Percentiles rank a stretch among this genome's conserved stretches.
phyloP scores from a whole-genome alignment of 768 basidiomycete genomes.

The Brasilioporus rufonigricans region DNA sequence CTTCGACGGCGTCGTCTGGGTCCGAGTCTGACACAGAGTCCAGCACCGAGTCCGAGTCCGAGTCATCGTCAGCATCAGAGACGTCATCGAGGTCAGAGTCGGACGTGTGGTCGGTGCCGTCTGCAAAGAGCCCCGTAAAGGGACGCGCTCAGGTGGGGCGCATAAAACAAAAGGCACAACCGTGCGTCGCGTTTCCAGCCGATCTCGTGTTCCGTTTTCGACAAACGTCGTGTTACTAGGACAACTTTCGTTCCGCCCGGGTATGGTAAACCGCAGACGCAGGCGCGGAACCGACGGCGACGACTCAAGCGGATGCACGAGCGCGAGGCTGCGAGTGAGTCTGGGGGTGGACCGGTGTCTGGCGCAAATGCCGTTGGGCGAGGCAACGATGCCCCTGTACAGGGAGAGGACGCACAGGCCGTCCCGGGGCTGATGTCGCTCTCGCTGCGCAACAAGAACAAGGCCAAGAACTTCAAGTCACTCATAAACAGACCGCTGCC shows the following conservation, averaged over 20 bases:
- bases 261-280: constrained; percentile 55
- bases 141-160: neutral
- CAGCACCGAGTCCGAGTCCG: constrained; percentile 6
- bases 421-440: constrained; percentile 36
- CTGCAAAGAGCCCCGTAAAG: neutral
- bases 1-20: constrained; percentile 14
- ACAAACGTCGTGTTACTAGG: constrained; percentile 4
- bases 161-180: constrained; percentile 1
- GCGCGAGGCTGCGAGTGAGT: constrained; percentile 8
- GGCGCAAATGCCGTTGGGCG: constrained; percentile 39
- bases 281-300: constrained; percentile 55
- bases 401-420: neutral
- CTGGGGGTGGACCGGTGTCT: constrained; percentile 32
- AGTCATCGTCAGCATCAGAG: constrained; percentile 21
- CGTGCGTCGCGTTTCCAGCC: constrained; percentile 4
- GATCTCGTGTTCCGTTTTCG: neutral
- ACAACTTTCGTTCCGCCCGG: constrained; percentile 49
- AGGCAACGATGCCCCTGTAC: neutral
- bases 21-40: constrained; percentile 25
- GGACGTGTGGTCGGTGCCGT: neutral
- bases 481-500: constrained; percentile 42
- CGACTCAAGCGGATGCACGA: constrained; percentile 43
- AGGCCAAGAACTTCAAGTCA: constrained; percentile 63
- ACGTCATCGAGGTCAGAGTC: constrained; percentile 21
- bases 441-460: constrained; percentile 71